A percentile compares a stretch with the other conserved stretches of the same genome.
Conservation (phyloP, 306 rosid species). For the Amphicarpaea edgeworthii region DNA sequence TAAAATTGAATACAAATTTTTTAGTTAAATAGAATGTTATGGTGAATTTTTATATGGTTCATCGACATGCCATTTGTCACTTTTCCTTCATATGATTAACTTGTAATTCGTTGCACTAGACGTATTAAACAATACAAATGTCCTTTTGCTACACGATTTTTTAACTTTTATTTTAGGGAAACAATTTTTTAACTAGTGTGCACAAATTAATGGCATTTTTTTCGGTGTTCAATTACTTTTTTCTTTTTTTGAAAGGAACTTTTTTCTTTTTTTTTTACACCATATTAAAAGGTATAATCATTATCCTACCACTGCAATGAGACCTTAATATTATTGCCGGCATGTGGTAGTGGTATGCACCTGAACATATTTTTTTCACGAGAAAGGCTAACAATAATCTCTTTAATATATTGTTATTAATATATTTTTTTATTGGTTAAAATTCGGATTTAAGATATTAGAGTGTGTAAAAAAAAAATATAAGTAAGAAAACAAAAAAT, state of each 20-base stretch:
- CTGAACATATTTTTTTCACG: constrained; percentile 26
- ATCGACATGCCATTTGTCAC: background rate
- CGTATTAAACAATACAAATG: background rate
- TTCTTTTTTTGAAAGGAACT: too few species aligned
- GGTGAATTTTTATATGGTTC: background rate
- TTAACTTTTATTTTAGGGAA: too few species aligned
- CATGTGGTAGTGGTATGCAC: background rate
- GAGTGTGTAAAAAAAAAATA: too few species aligned
- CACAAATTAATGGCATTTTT: background rate
- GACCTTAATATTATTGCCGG: background rate
- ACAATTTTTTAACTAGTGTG: background rate
- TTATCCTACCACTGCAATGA: background rate
- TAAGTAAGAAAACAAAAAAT: too few species aligned
- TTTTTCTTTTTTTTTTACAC: background rate
- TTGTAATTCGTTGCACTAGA: background rate
- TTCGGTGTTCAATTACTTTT: background rate
- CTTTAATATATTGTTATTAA: too few species aligned
- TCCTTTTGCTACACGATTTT: background rate
- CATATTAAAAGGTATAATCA: background rate
- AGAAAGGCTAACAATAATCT: too few species aligned
- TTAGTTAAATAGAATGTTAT: too few species aligned
- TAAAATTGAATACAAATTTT: too few species aligned
- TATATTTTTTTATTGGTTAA: too few species aligned
- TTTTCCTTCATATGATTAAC: background rate
- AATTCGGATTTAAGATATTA: too few species aligned